Percentiles rank a stretch among this genome's conserved stretches.
Evolutionary conservation across 352 stramenopile species (phyloP).

Genomic region (Phytophthora sojae): DNA sequence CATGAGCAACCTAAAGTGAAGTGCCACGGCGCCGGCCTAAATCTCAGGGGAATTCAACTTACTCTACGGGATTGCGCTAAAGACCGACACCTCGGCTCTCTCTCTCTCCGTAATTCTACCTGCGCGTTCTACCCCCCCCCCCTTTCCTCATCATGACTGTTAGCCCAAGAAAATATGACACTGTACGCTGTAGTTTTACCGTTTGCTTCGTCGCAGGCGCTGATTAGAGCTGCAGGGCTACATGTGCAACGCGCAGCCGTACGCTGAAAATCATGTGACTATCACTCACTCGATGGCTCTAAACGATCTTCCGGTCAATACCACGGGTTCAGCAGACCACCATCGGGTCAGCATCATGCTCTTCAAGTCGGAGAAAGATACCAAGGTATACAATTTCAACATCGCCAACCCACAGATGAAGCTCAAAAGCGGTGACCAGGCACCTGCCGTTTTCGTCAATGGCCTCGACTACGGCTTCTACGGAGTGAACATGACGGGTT

Average conservation of each 20-base stretch:
- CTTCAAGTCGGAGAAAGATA: constrained; percentile 12
- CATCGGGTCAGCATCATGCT: constrained; percentile 1
- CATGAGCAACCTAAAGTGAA: constrained; percentile 5
- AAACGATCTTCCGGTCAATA: not conserved
- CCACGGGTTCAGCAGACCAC: constrained; percentile 4
- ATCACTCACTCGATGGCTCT: constrained; percentile 8
- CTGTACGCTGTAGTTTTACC: too few species aligned
- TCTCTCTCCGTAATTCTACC: too few species aligned
- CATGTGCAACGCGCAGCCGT: not conserved
- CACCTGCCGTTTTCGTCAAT: constrained; percentile 8
- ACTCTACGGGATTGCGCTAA: too few species aligned
- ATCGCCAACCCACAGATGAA: constrained; percentile 1
- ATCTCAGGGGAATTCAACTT: not conserved
- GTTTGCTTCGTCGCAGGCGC: too few species aligned
- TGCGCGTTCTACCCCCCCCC: too few species aligned
- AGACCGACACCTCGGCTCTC: too few species aligned
- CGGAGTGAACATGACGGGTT: constrained; percentile 12
- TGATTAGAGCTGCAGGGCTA: not conserved
- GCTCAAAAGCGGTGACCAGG: constrained; percentile 6
- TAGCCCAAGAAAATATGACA: too few species aligned
- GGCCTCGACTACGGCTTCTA: constrained; percentile 13
- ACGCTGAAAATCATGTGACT: not conserved
- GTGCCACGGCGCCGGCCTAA: not conserved
- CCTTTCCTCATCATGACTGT: too few species aligned
- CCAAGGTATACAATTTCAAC: constrained; percentile 32